These are phyloP conservation scores for Saccharomycopsis olivae DNA, from an alignment of 805 yeast genomes.

Conservation along the genomic window DNA sequence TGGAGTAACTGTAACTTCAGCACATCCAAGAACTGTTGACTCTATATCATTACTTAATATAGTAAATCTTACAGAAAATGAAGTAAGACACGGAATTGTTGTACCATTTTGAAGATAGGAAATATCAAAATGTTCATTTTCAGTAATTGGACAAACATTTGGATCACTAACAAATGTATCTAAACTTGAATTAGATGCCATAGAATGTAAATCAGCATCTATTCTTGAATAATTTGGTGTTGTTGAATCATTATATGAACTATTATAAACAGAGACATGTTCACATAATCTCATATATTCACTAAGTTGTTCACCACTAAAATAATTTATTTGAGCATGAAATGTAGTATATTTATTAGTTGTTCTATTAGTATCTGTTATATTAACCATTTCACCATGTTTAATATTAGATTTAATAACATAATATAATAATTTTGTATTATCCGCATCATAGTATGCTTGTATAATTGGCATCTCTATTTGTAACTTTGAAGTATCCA, in stretches of 20 bases:
- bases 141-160: constrained; percentile 24
- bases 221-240: not conserved
- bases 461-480: constrained; percentile 11
- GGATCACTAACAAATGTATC: not conserved
- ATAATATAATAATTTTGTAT: constrained; percentile 11
- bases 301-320: constrained; percentile 31
- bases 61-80: constrained; percentile 33
- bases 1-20: constrained; percentile 39
- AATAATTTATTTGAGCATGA: constrained; percentile 34
- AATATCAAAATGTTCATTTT: constrained; percentile 22
- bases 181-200: too few species aligned
- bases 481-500: not conserved
- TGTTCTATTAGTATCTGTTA: constrained; percentile 33
- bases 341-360: constrained; percentile 40
- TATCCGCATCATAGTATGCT: constrained; percentile 13
- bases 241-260: too few species aligned
- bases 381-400: constrained; percentile 13
- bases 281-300: constrained; percentile 36
- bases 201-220: too few species aligned
- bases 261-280: constrained; percentile 9
- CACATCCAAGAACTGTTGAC: constrained; percentile 36
- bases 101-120: constrained; percentile 21
- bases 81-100: constrained; percentile 30
- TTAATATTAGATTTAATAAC: not conserved
- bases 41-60: constrained; percentile 30